Percentiles rank a stretch among this genome's conserved stretches.
These are phyloP conservation scores for Melanomma pulvis-pyrius DNA, from an alignment of 495 filamentous ascomycete species.

Conservation along the genomic window DNA sequence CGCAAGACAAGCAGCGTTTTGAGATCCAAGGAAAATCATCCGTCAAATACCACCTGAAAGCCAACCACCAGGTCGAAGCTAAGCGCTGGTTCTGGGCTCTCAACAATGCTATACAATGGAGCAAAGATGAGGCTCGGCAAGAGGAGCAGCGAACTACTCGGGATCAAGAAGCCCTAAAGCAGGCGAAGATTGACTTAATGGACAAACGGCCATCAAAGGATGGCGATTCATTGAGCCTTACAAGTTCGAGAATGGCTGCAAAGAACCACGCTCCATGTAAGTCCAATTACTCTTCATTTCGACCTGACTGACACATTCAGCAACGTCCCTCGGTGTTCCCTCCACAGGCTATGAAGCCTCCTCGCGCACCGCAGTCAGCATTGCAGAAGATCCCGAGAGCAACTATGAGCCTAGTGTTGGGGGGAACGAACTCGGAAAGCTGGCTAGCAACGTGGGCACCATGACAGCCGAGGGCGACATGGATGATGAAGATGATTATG, in stretches of 20 bases:
- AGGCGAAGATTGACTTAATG: slow-evolving; percentile 68
- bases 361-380: slow-evolving; percentile 46
- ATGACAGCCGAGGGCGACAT: slow-evolving; percentile 56
- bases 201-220: slow-evolving; percentile 49
- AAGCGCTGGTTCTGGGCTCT: slow-evolving; percentile 97
- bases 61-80: slow-evolving; percentile 91
- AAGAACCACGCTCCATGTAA: slow-evolving; percentile 31
- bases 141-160: slow-evolving; percentile 74
- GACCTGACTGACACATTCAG: slow-evolving; percentile 1
- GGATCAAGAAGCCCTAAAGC: slow-evolving; percentile 73
- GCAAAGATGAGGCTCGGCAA: slow-evolving; percentile 92
- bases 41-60: slow-evolving; percentile 97
- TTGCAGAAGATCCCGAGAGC: slow-evolving; percentile 61
- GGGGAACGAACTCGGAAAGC: slow-evolving; percentile 55
- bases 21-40: slow-evolving; percentile 97
- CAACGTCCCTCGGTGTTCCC: slow-evolving; percentile 50
- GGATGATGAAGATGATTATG: slow-evolving; percentile 80
- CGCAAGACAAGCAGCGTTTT: slow-evolving; percentile 94
- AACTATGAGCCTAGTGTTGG: slow-evolving; percentile 62
- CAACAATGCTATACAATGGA: slow-evolving; percentile 98
- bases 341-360: slow-evolving; percentile 46
- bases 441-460: slow-evolving; percentile 51
- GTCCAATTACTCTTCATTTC: neutral
- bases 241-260: slow-evolving; percentile 33
- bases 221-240: slow-evolving; percentile 55